Evolutionary conservation across 2,329 filamentous ascomycete species (phyloP).

Genomic region (Cladosporium sp.): DNA sequence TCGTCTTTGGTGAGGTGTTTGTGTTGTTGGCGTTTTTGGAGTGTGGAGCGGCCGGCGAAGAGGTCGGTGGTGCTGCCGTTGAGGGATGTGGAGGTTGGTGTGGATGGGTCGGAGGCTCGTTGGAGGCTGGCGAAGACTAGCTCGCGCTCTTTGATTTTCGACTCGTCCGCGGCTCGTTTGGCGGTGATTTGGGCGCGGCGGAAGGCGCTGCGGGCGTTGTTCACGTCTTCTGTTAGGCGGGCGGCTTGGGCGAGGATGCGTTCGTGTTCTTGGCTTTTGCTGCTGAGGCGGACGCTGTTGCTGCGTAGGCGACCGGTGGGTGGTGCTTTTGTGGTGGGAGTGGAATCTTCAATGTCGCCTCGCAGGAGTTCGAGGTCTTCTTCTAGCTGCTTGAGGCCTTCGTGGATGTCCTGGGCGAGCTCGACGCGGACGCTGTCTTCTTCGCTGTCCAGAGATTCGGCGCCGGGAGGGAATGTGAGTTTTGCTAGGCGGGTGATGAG

Average conservation of each 20-base stretch:
- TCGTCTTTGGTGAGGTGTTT: slow-evolving; percentile 64
- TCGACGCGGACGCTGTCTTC: slow-evolving; percentile 57
- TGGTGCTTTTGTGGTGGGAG: slow-evolving; percentile 33
- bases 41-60: slow-evolving; percentile 30
- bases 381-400: slow-evolving; percentile 69
- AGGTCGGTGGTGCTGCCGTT: slow-evolving; percentile 32
- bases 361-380: slow-evolving; percentile 76
- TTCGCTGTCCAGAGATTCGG: slow-evolving; percentile 53
- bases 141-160: slow-evolving; percentile 71
- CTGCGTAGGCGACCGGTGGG: slow-evolving; percentile 42
- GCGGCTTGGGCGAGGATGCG: slow-evolving; percentile 62
- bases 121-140: slow-evolving; percentile 65
- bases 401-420: slow-evolving; percentile 73
- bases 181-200: slow-evolving; percentile 76
- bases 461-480: slow-evolving; percentile 59
- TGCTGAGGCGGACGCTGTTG: slow-evolving; percentile 49
- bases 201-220: slow-evolving; percentile 63
- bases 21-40: slow-evolving; percentile 23
- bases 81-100: neutral
- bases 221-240: slow-evolving; percentile 65
- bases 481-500: slow-evolving; percentile 55
- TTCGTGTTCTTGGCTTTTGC: slow-evolving; percentile 53
- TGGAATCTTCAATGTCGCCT: slow-evolving; percentile 71
- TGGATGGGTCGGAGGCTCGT: slow-evolving; percentile 33
- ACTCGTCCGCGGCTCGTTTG: slow-evolving; percentile 67